phyloP scores from a whole-genome alignment of 768 basidiomycete genomes.

The Arthromyces matolae region DNA sequence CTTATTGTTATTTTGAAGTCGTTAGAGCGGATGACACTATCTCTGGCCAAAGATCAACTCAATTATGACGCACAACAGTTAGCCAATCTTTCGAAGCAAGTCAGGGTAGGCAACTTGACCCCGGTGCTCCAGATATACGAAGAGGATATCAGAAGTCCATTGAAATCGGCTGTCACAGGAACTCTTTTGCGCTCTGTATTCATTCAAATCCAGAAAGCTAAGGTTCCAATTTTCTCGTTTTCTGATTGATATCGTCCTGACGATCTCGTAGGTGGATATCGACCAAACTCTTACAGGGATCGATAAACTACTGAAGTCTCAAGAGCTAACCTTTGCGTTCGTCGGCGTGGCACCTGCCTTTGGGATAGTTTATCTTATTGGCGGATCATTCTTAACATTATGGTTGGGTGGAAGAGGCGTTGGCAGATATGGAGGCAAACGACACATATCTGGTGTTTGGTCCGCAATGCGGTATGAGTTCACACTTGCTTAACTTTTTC shows the following conservation, averaged over 20 bases:
- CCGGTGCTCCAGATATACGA: slow-evolving; percentile 87
- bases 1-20: slow-evolving; percentile 60
- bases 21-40: slow-evolving; percentile 87
- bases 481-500: not conserved
- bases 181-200: slow-evolving; percentile 80
- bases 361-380: slow-evolving; percentile 67
- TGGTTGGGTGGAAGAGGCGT: slow-evolving; percentile 47
- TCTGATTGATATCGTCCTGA: not conserved
- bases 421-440: slow-evolving; percentile 56
- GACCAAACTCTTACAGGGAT: slow-evolving; percentile 88
- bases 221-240: slow-evolving; percentile 43
- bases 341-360: slow-evolving; percentile 93
- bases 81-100: slow-evolving; percentile 56
- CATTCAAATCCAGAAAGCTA: slow-evolving; percentile 94
- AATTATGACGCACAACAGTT: slow-evolving; percentile 62
- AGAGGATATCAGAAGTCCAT: slow-evolving; percentile 83
- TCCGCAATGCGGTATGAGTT: slow-evolving; percentile 65
- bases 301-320: slow-evolving; percentile 89
- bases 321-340: slow-evolving; percentile 94
- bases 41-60: slow-evolving; percentile 80
- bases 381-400: slow-evolving; percentile 48
- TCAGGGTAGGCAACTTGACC: slow-evolving; percentile 80
- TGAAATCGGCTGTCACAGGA: slow-evolving; percentile 77
- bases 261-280: slow-evolving; percentile 69
- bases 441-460: slow-evolving; percentile 57